Evolutionary conservation across 106 monocot species (phyloP).

Genomic region (Triglochin maritima): DNA sequence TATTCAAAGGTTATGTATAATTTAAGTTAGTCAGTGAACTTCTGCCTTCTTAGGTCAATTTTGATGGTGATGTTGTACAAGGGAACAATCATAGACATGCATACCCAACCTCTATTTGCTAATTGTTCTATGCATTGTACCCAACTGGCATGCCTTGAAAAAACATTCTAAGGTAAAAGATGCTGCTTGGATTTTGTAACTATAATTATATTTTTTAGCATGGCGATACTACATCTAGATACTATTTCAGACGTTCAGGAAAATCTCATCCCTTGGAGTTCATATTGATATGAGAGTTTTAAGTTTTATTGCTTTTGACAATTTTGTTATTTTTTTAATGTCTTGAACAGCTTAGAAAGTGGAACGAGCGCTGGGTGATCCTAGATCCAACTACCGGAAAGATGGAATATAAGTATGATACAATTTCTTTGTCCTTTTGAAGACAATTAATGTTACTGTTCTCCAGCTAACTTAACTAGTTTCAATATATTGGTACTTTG

Average conservation of each 20-base stretch:
- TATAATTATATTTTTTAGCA: too few species aligned
- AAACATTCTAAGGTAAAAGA: too few species aligned
- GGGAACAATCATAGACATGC: too few species aligned
- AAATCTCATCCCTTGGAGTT: background rate
- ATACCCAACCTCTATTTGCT: too few species aligned
- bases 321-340: background rate
- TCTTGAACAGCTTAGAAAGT: conserved; percentile 70
- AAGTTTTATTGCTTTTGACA: background rate
- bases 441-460: background rate
- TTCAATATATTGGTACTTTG: background rate
- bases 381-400: conserved; percentile 94
- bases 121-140: too few species aligned
- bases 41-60: too few species aligned
- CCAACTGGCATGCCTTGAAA: too few species aligned
- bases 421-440: background rate
- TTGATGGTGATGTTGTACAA: too few species aligned
- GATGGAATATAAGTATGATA: conserved; percentile 95
- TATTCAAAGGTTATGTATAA: too few species aligned
- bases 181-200: too few species aligned
- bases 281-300: background rate
- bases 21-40: too few species aligned
- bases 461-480: background rate
- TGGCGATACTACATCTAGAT: too few species aligned
- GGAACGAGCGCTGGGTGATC: conserved; percentile 95
- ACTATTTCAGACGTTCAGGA: background rate